Evolutionary conservation across 1,139 yeast genomes (phyloP), one percentile per base, ranked within the genome.

Genomic region (Suhomyces wounanorum): DNA sequence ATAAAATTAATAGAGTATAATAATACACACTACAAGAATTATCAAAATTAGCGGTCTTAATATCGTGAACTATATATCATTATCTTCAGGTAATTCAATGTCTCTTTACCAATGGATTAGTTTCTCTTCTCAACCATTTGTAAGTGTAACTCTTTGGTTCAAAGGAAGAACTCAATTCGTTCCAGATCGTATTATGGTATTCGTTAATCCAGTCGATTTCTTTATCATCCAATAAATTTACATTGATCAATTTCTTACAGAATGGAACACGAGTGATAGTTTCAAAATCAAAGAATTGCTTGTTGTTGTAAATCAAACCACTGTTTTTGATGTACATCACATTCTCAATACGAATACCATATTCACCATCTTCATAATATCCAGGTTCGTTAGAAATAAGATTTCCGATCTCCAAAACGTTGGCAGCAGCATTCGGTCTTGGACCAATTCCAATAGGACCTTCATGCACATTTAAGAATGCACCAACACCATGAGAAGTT

Each of bases 401-500:
- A 68, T 90, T 89, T 33, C 99, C 99, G 3, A 82, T 78, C 57
- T 78, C 72, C 52, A 88, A 75, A 2, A 79, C 69, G 40, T 76
- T 72, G 9, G 64, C 59, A 9, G 80, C 73, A n/a, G 78, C 78
- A 41, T 67, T 67, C 31, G 77, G 75, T 58, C 88, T 79, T 59
- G 85, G 82, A 1, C 97, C 95, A 60, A 94, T 87, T 9, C 98
- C 97, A 52, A 92, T 84, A 13, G 99, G 99, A 3, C 96, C 96
- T 66, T 95, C 98, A 66, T 95, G 99, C 40, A 94, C 99, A 64
- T 94, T 94, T 57, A 95, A 80, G 65, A 77, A 94, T 0, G 96
- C 78, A 3, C 97, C 99, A 47, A 95, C 84, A n/a, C 99, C 99
- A 68, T 95, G 99, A 1, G 97, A 95, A 1, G 99, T 95, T 28